Base-by-base conservation (phyloP, 441 rosid genomes). In the Pelargonium australe region DNA sequence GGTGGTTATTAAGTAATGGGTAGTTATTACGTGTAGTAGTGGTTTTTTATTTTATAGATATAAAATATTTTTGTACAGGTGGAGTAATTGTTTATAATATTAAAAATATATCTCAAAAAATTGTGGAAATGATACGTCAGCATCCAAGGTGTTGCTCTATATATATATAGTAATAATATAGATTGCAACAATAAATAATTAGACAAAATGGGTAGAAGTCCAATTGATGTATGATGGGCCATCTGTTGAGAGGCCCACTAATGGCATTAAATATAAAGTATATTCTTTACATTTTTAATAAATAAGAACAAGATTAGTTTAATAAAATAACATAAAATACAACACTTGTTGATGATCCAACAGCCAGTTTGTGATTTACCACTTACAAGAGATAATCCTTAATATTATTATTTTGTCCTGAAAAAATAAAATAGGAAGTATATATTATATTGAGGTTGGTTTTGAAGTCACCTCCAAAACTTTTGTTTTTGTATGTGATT, bases 301-400 rank as follows among this genome's bases (percentile, higher is more conserved):
- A 49, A 49, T 17, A 49, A 49, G 57, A 13, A 49, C 17, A 49
- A 49, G 17, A 49, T 49, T 12, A 49, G 57, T 17, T 49, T 49
- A 49, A 14, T 49, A 49, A n/a, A 49, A 49, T 12, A 49, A 12
- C 14, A 49, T 3, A 4, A 5, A 49, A 49, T 11, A 4, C 16
- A 12, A 66, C 67, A 55, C 53, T 66, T 40, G 63, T 44, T 7
- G 3, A 12, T 44, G 4, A 66, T 60, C 73, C 37, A 8, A 10
- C 8, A 65, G 73, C 60, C 11, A 20, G 10, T 65, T 55, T 5
- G 23, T 68, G n/a, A 13, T 13, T n/a, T 49, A 49, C 57, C 13
- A 47, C n/a, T 23, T 23, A 23, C 25, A 23, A 23, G 25, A 23
- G 25, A 23, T 23, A 23, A 23, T 23, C 25, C 25, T 23, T 23